Percentiles rank a stretch among this genome's conserved stretches.
Evolutionary conservation across 2,329 filamentous ascomycete genomes (phyloP).

Genomic region (Fusarium sp.): DNA sequence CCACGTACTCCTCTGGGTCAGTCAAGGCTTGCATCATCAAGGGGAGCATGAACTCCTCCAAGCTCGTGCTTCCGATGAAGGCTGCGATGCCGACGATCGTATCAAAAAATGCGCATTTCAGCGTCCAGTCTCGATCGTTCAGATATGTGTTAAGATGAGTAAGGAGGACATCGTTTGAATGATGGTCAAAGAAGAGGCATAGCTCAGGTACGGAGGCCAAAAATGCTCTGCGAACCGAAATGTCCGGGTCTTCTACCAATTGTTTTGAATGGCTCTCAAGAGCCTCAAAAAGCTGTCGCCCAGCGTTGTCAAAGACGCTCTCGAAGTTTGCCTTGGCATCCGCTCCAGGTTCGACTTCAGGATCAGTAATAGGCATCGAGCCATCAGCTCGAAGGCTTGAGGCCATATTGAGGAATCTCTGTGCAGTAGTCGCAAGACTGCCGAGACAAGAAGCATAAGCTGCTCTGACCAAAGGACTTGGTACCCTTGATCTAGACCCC

Average conservation of each 20-base stretch:
- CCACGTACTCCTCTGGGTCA: slow-evolving; percentile 92
- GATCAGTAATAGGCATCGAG: slow-evolving; percentile 79
- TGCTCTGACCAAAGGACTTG: slow-evolving; percentile 79
- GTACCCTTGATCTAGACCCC: slow-evolving; percentile 54
- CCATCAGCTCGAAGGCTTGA: slow-evolving; percentile 87
- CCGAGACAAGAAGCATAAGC: slow-evolving; percentile 95
- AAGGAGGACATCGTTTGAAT: slow-evolving; percentile 94
- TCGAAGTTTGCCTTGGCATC: slow-evolving; percentile 78
- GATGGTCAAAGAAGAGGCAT: slow-evolving; percentile 93
- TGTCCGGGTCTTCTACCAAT: slow-evolving; percentile 86
- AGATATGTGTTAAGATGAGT: slow-evolving; percentile 97
- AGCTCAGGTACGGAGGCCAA: slow-evolving; percentile 89
- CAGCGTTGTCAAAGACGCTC: slow-evolving; percentile 87
- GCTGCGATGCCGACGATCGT: slow-evolving; percentile 92
- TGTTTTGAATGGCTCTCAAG: slow-evolving; percentile 91
- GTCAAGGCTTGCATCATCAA: slow-evolving; percentile 95
- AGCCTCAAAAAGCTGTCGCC: slow-evolving; percentile 80
- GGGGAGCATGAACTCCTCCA: slow-evolving; percentile 95
- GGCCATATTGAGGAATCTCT: slow-evolving; percentile 88
- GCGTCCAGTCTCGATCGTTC: slow-evolving; percentile 94
- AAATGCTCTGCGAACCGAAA: slow-evolving; percentile 89
- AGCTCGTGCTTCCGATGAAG: slow-evolving; percentile 86
- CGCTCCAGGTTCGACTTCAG: slow-evolving; percentile 78
- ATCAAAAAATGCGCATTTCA: slow-evolving; percentile 97
- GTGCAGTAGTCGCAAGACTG: slow-evolving; percentile 85